Evolutionary conservation across 108 stramenopile species (phyloP).

Genomic region (Chaetoceros tenuissimus): DNA sequence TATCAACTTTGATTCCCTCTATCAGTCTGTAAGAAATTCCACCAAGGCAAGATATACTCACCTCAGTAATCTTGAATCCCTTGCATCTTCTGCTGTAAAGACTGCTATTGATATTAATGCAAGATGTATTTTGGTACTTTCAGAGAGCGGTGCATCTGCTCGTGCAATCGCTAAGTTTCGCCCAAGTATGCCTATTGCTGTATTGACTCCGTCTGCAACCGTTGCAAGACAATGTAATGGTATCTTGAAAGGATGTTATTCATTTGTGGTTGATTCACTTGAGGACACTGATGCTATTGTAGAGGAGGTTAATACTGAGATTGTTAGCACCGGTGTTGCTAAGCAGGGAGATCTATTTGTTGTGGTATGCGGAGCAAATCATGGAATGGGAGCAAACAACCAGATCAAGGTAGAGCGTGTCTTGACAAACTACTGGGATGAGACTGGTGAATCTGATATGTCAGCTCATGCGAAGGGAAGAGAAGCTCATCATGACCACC

Average conservation of each 20-base stretch:
- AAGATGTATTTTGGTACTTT: slow-evolving; percentile 87
- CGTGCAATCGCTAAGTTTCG: slow-evolving; percentile 96
- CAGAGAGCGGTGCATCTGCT: slow-evolving; percentile 91
- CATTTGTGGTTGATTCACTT: slow-evolving; percentile 46
- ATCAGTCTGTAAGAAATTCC: slow-evolving; percentile 79
- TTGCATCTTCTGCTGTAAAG: slow-evolving; percentile 95
- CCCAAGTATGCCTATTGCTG: slow-evolving; percentile 77
- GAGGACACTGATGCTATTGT: slow-evolving; percentile 67
- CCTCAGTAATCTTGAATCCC: slow-evolving; percentile 72
- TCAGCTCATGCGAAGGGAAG: not conserved
- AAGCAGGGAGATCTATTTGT: slow-evolving; percentile 76
- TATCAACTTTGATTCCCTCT: slow-evolving; percentile 54
- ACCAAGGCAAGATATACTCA: slow-evolving; percentile 49
- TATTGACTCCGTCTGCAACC: slow-evolving; percentile 63
- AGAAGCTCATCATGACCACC: not conserved
- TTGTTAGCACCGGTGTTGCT: slow-evolving; percentile 53
- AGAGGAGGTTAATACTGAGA: slow-evolving; percentile 64
- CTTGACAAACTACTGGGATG: not conserved
- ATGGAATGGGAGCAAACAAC: slow-evolving; percentile 4
- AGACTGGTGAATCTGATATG: not conserved
- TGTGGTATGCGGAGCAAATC: slow-evolving; percentile 55
- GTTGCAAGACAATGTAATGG: slow-evolving; percentile 84
- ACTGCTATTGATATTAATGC: slow-evolving; percentile 92
- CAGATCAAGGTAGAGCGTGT: not conserved
- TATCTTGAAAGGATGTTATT: slow-evolving; percentile 66